Evolutionary conservation across 106 monocot species (phyloP), one percentile per base, ranked within the genome.

Genomic region (Cymbidium sinense): DNA sequence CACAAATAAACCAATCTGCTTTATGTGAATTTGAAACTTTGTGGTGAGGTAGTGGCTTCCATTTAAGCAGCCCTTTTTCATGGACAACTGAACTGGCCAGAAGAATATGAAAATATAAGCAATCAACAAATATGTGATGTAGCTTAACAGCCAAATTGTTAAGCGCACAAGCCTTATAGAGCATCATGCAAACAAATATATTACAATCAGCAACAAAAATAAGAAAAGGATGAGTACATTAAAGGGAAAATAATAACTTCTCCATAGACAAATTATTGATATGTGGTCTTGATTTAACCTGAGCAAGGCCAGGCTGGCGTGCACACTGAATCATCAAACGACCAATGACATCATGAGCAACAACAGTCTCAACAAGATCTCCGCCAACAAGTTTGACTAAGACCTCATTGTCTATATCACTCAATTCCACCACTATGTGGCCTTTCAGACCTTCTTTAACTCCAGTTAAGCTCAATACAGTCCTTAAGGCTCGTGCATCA

Each of bases 261-360:
- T 34, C 28, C 17, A 11, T 25, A 15, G 31, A 69, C 3, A 69
- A 71, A 35, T 21, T 67, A 67, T 71, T 71, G 71, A 21, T 35
- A 71, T 7, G 18, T 35, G 21, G 39, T 20, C 5, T 71, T 20
- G 13, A 39, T 39, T 71, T 71, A 2, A 90, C 90, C 90, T 90
- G 90, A 64, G 90, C 90, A 81, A 90, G 87, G 5, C 90, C 90
- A 77, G 90, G 90, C 71, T 90, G 90, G 58, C 90, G 87, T 58
- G 90, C 90, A 83, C 90, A 90, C 52, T 90, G 90, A 69, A 90
- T 90, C 90, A 90, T 90, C 54, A 90, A 79, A 28, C 90, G 87
- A 52, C 90, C 90, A 83, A 90, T 90, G 43, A 90, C 90, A 77
- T 90, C 90, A 90, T 90, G 90, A 55, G 90, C 90, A 75, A 90